Conservation (phyloP, 495 filamentous ascomycete species). For the Podospora tetraspora region DNA sequence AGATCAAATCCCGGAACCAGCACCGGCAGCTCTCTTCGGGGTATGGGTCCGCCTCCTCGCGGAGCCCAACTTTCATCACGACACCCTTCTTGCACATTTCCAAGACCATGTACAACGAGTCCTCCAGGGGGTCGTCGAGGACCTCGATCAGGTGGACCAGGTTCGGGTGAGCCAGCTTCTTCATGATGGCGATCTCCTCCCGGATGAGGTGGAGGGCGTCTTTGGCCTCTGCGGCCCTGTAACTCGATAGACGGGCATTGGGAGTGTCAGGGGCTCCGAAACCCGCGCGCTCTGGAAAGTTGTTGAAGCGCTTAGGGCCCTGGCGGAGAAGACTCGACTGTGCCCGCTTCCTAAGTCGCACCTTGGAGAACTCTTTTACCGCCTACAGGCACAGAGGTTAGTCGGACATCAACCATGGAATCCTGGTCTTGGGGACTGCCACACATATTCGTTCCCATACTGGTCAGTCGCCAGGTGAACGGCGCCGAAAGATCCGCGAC, state of each 20-base stretch:
- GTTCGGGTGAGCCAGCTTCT: constrained; percentile 92
- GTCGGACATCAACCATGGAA: neutral
- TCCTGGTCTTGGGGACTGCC: constrained; percentile 18
- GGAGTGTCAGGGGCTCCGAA: constrained; percentile 61
- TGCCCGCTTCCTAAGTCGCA: constrained; percentile 81
- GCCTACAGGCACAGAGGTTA: constrained; percentile 50
- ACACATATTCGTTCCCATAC: constrained; percentile 88
- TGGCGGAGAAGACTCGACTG: constrained; percentile 83
- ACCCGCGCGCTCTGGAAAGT: constrained; percentile 32
- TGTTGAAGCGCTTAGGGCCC: constrained; percentile 40
- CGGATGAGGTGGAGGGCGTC: constrained; percentile 86
- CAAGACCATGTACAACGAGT: constrained; percentile 96
- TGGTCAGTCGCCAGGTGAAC: constrained; percentile 91
- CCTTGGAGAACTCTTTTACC: constrained; percentile 96
- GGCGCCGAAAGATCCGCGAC: constrained; percentile 88
- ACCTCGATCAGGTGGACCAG: constrained; percentile 91
- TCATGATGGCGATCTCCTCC: constrained; percentile 98
- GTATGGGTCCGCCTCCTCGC: constrained; percentile 77
- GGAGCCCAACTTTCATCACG: constrained; percentile 92
- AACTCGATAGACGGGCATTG: constrained; percentile 45
- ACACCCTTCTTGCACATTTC: constrained; percentile 99
- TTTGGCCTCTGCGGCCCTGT: constrained; percentile 52
- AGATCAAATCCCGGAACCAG: constrained; percentile 93
- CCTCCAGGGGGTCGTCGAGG: constrained; percentile 88
- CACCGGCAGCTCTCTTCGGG: constrained; percentile 74